Conservation (phyloP, 495 filamentous ascomycete species). For the Podospora pseudopauciseta region DNA sequence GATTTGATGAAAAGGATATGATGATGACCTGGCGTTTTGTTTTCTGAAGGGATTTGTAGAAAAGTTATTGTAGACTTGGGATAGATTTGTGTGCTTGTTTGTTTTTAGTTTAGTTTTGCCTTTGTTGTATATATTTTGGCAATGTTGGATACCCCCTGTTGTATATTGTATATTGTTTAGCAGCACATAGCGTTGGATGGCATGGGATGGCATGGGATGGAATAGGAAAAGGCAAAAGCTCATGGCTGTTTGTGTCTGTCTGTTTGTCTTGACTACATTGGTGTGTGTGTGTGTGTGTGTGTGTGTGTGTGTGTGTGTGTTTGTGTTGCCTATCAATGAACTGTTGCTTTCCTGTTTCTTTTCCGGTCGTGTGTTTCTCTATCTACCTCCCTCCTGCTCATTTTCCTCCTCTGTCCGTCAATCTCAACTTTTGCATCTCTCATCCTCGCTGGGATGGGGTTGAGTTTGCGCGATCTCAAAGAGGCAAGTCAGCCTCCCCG, state of each 20-base stretch:
- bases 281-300: no score
- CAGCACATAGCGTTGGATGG: background rate
- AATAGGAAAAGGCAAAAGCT: no score
- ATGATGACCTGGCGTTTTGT: background rate
- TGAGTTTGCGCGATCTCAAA: background rate
- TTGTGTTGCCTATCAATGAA: no score
- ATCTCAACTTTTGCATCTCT: background rate
- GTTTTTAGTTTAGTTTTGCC: background rate
- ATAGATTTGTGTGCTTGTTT: background rate
- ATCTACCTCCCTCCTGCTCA: no score
- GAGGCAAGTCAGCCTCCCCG: conserved; percentile 40
- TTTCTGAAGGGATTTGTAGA: background rate
- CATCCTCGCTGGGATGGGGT: background rate
- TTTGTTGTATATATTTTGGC: background rate
- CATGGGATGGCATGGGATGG: background rate
- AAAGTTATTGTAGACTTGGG: background rate
- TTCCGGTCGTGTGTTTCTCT: background rate
- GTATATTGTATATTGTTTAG: background rate
- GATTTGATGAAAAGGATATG: background rate
- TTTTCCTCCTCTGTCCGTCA: background rate
- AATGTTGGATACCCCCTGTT: background rate
- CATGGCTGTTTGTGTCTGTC: background rate
- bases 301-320: no score
- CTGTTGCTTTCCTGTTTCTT: background rate
- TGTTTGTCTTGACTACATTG: background rate